Base-by-base conservation (phyloP, 257 asterid genomes). In the Ehretia macrophylla region DNA sequence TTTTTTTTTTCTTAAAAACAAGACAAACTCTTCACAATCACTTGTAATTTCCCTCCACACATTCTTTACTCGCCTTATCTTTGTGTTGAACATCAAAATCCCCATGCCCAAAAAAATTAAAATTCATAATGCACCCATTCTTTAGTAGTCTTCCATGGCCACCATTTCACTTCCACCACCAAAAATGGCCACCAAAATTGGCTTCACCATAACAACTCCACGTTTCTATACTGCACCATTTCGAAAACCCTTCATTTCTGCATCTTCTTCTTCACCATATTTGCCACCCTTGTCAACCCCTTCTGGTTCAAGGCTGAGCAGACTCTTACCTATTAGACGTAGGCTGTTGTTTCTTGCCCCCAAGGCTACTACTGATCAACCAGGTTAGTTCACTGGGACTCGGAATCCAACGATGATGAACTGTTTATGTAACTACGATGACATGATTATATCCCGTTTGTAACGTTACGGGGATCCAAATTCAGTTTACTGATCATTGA, bases 311-410 rank as follows among this genome's bases (percentile, higher is more conserved):
- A 80, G 77, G 51, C 62, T 71, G 38, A 73, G 79, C 17, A 63
- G 64, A 19, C 73, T 67, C 56, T 23, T 77, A 37, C 59, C 67
- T 42, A 39, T 75, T 59, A 73, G 66, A 8, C 85, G 85, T 39
- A 70, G 74, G 37, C 53, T 87, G 45, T 60, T 83, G 58, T 55
- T 80, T 64, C 55, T 83, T 52, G 67, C 86, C 42, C 82, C 94
- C 8, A 81, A 72, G 69, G 90, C 98, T 56, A 70, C 94, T 32
- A 73, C 92, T 59, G 98, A 91, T 64, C 90, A 87, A 72, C 87
- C 87, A 81, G 98, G 98, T 91, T 63, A 55, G 56, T 22, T 47
- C 66, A 63, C 60, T 38, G 19, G 39, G 5, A 21, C 67, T 20
- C 1, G 17, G 14, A 20, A n/a, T n/a, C n/a, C n/a, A n/a, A n/a